Evolutionary conservation across 2,329 filamentous ascomycete species (phyloP), one percentile per base, ranked within the genome.

Genomic region (Botrytis tulipae): DNA sequence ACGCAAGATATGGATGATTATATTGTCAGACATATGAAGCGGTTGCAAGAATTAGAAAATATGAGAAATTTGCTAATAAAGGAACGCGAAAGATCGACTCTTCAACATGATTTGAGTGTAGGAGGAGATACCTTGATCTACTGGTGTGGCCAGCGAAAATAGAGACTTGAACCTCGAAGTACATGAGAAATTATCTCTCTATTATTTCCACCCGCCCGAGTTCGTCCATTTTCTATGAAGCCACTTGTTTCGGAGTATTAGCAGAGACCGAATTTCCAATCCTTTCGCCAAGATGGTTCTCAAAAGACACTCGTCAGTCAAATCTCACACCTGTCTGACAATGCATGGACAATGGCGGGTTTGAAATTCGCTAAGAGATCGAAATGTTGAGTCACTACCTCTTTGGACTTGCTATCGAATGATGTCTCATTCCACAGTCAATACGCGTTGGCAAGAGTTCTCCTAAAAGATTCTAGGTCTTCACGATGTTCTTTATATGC

Each of bases 141-240:
- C 3, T 57, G n/a, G 7, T 29, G 16, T 57, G 6, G n/a, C 6
- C 16, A 57, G 51, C 51, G 6, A 32, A 29, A 8, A 9, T 32
- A 57, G n/a, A 32, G 1, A 16, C 7, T n/a, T 18, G 14, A 57
- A 57, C 29, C 14, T 18, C 51, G n/a, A 7, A n/a, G 51, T 18
- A 16, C 14, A 57, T 18, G 3, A 32, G 14, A 6, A 57, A 29
- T 2, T 5, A 32, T 32, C n/a, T 57, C n/a, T 57, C 7, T 57
- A 6, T 18, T 57, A 2, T 29, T 54, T 0, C n/a, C 51, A 29
- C n/a, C 5, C 1, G 3, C 12, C 14, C 1, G 2, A 0, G 18
- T 54, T 10, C 51, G 14, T 8, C 51, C 4, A 54, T 18, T 25
- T 7, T 54, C 14, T 54, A 18, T 18, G 5, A 29, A 54, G 51